Conservation (phyloP, 1,139 yeast species). For the Suhomyces choctaworum region DNA sequence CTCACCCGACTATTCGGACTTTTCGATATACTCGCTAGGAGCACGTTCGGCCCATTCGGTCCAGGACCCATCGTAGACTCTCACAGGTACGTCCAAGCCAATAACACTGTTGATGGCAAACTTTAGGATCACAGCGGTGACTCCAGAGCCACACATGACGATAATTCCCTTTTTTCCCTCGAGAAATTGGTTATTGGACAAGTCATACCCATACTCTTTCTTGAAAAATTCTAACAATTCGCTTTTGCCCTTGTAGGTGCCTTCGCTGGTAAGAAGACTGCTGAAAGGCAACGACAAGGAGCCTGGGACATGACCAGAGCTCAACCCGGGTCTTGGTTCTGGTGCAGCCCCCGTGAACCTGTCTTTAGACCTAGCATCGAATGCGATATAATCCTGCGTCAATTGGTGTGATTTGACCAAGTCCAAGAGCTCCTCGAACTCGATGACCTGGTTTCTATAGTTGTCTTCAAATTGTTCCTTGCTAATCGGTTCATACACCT, state of each 20-base stretch:
- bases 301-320: conserved; percentile 89
- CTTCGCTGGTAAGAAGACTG: conserved; percentile 51
- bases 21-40: conserved; percentile 35
- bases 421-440: conserved; percentile 61
- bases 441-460: conserved; percentile 54
- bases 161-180: conserved; percentile 58
- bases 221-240: conserved; percentile 50
- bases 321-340: conserved; percentile 84
- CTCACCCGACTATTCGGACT: conserved; percentile 12
- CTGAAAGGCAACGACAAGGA: conserved; percentile 76
- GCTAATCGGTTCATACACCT: conserved; percentile 24
- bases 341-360: conserved; percentile 78
- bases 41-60: conserved; percentile 61
- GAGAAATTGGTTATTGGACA: conserved; percentile 25
- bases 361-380: conserved; percentile 82
- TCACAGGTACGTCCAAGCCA: conserved; percentile 64
- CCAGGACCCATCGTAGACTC: conserved; percentile 95
- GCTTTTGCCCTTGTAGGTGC: conserved; percentile 49
- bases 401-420: conserved; percentile 53
- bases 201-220: conserved; percentile 38
- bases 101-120: conserved; percentile 45
- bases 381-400: conserved; percentile 49
- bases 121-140: conserved; percentile 83
- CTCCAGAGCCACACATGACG: conserved; percentile 95
- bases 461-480: conserved; percentile 25